Evolutionary conservation across 345 rosid species (phyloP).

Genomic region (Ailanthus altissimus): DNA sequence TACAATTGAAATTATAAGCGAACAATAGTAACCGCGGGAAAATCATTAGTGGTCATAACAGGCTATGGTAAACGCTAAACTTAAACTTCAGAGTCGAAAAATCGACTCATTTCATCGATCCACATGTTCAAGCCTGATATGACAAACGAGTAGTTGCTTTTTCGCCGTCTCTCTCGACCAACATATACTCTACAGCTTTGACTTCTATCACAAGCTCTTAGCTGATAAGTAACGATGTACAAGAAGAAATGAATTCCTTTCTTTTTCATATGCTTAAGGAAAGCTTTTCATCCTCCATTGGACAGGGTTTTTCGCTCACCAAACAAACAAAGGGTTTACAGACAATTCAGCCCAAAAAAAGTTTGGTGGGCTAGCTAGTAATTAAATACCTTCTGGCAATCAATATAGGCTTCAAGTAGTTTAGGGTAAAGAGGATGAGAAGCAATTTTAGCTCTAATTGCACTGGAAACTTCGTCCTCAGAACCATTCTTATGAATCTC

Average conservation of each 20-base stretch:
- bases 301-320: background rate
- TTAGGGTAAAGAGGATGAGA: conserved; percentile 62
- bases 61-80: background rate
- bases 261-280: background rate
- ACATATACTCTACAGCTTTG: background rate
- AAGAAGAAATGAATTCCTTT: background rate
- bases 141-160: background rate
- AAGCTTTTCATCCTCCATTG: background rate
- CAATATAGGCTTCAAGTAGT: conserved; percentile 52
- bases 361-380: background rate
- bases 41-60: background rate
- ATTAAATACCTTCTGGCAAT: conserved; percentile 52
- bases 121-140: background rate
- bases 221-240: background rate
- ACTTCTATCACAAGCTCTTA: background rate
- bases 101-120: background rate
- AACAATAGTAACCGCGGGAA: background rate
- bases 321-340: background rate
- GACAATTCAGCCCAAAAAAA: background rate
- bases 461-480: conserved; percentile 36
- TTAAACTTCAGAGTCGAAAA: background rate
- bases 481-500: conserved; percentile 28
- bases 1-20: background rate
- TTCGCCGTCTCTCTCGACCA: background rate
- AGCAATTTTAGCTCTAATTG: conserved; percentile 49